Evolutionary conservation across 2,329 filamentous ascomycete genomes (phyloP).

Genomic region (Neonectria faginata): DNA sequence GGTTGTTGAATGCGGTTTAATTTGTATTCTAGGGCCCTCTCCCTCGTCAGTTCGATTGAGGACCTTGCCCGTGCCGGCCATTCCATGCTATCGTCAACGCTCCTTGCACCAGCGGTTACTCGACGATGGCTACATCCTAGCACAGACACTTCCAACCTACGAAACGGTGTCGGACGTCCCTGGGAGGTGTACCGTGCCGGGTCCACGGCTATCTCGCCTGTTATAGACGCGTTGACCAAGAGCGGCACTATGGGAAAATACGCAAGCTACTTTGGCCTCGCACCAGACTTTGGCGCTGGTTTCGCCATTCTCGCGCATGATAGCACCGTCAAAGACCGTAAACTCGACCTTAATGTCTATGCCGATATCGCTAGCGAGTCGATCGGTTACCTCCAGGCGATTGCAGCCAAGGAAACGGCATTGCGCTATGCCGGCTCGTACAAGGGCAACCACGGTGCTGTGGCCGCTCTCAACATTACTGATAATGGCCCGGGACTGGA

Average conservation of each 20-base stretch:
- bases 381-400: conserved; percentile 20
- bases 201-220: conserved; percentile 33
- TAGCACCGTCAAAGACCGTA: conserved; percentile 30
- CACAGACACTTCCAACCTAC: conserved; percentile 49
- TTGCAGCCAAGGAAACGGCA: conserved; percentile 31
- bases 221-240: conserved; percentile 47
- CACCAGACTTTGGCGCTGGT: conserved; percentile 39
- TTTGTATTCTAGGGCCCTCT: conserved; percentile 29
- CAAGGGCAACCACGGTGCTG: neutral
- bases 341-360: conserved; percentile 50
- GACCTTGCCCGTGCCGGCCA: conserved; percentile 38
- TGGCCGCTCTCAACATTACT: conserved; percentile 28
- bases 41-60: conserved; percentile 34
- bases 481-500: conserved; percentile 44
- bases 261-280: conserved; percentile 42
- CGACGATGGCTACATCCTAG: conserved; percentile 49
- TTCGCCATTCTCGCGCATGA: conserved; percentile 52
- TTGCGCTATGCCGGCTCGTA: conserved; percentile 30
- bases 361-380: conserved; percentile 48
- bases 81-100: conserved; percentile 36
- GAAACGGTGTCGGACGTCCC: conserved; percentile 49
- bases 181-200: conserved; percentile 51
- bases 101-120: conserved; percentile 38
- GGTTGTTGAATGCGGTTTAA: fast-evolving
- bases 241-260: conserved; percentile 45